These are phyloP conservation scores for Leishmania guyanensis DNA, from an alignment of 208 protist species.

Conservation along the genomic window DNA sequence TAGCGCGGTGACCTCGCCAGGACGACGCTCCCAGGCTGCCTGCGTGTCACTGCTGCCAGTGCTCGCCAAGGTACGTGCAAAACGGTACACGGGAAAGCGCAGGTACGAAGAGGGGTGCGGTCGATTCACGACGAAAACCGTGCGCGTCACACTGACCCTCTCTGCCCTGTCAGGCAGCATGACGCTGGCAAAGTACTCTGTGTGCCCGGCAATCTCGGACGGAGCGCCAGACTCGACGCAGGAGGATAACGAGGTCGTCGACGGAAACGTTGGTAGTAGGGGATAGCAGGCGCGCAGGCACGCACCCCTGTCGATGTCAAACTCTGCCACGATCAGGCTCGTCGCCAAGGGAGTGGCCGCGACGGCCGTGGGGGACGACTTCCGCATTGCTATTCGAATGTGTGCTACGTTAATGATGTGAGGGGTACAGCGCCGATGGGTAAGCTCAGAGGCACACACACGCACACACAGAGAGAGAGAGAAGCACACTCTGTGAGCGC, in stretches of 20 bases:
- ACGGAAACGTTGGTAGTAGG: neutral
- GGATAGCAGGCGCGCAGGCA: slow-evolving; percentile 67
- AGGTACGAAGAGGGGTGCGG: slow-evolving; percentile 29
- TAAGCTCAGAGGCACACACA: neutral
- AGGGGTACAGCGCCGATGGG: neutral
- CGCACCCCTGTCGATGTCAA: slow-evolving; percentile 77
- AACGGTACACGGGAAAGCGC: slow-evolving; percentile 65
- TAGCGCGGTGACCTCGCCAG: slow-evolving; percentile 17
- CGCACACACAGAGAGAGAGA: neutral
- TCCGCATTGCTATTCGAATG: slow-evolving; percentile 2
- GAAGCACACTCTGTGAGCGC: neutral
- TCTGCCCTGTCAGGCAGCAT: slow-evolving; percentile 87
- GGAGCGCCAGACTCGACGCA: slow-evolving; percentile 10
- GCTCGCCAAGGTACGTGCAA: slow-evolving; percentile 6
- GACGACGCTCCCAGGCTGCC: slow-evolving; percentile 26
- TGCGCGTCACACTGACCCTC: slow-evolving; percentile 56
- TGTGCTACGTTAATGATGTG: neutral
- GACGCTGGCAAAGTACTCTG: slow-evolving; percentile 70
- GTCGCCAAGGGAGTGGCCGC: slow-evolving; percentile 33
- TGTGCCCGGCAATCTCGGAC: slow-evolving; percentile 31
- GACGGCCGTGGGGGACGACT: neutral
- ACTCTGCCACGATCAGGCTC: slow-evolving; percentile 68
- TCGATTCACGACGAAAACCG: slow-evolving; percentile 72
- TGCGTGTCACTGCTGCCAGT: neutral
- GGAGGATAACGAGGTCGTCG: neutral